Percentiles rank a stretch among this genome's conserved stretches.
Conservation (phyloP, 495 filamentous ascomycete genomes). For the Penicillium malachiteum region DNA sequence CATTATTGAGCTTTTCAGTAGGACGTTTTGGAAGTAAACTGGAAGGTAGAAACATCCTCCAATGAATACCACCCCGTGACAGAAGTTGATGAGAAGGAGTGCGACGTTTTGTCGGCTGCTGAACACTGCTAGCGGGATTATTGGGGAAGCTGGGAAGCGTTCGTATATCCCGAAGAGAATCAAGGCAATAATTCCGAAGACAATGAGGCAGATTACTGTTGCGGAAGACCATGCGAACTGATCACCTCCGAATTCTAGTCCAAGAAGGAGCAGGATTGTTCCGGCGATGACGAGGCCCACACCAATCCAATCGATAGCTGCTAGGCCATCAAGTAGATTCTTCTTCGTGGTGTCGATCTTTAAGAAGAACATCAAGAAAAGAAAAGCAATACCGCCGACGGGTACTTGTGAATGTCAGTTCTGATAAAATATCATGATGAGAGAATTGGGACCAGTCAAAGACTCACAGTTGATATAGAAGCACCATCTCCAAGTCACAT, state of each 20-base stretch:
- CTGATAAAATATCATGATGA: neutral
- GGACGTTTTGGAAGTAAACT: constrained; percentile 3
- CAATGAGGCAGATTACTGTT: constrained; percentile 14
- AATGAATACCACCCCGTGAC: constrained; percentile 1
- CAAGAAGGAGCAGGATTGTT: constrained; percentile 37
- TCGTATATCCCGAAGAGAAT: constrained; percentile 1
- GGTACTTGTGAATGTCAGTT: constrained; percentile 26
- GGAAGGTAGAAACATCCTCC: constrained; percentile 7
- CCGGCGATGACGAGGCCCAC: constrained; percentile 25
- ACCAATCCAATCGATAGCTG: constrained; percentile 35
- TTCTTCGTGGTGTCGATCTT: constrained; percentile 20
- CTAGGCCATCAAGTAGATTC: constrained; percentile 24
- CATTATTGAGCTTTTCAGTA: constrained; percentile 1
- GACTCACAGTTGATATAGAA: constrained; percentile 45
- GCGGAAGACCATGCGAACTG: constrained; percentile 31
- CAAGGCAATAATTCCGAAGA: neutral
- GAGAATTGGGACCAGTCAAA: neutral
- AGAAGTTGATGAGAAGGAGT: constrained; percentile 1
- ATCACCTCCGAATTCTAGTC: constrained; percentile 41
- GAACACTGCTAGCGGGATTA: neutral
- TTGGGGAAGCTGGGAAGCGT: neutral
- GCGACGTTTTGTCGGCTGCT: constrained; percentile 2
- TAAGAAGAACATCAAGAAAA: constrained; percentile 43
- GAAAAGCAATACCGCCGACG: constrained; percentile 41
- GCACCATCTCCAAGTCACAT: constrained; percentile 51